Evolutionary conservation across 257 asterid species (phyloP), one percentile per base, ranked within the genome.

Genomic region (Linderniella brevidens): DNA sequence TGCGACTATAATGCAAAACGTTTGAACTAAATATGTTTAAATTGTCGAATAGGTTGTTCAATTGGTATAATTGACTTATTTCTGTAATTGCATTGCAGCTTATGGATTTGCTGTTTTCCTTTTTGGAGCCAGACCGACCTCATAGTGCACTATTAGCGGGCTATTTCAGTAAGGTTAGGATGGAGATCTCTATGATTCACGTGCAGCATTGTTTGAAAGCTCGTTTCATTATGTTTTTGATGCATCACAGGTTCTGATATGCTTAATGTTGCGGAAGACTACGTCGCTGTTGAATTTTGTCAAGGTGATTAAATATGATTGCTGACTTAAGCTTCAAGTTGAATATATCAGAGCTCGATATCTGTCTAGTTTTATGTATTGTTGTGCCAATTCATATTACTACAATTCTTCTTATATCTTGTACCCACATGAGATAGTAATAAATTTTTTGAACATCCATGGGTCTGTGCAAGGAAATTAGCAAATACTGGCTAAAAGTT

Each of bases 91-190:
- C 45, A 39, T 66, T 73, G 66, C 92, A 90, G 99, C 80, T 90
- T 56, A 90, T 90, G 99, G 60, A 77, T 72, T 63, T 79, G 56
- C 94, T 90, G 51, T 85, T 90, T 70, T 90, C 99, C 47, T 90
- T 90, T 69, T 68, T 90, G 83, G 93, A 90, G 55, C 92, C 94
- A 57, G 74, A 68, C 56, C 92, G 77, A 40, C 74, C 74, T 48
- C 99, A 90, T 58, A 75, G 94, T 58, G 92, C 96, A 32, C 51
- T 81, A 58, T 55, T 90, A 70, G 94, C 99, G 51, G 99, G 96
- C 64, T 90, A 90, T 65, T 90, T 90, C 64, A 81, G 96, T 72
- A 90, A 90, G 93, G 98, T 85, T 60, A 36, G 73, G 46, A 47
- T 40, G 40, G 40, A 59, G 57, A 57, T 32, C 14, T 62, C 45